Base-by-base conservation (phyloP, 257 asterid genomes). In the Solanum bukasovii region DNA sequence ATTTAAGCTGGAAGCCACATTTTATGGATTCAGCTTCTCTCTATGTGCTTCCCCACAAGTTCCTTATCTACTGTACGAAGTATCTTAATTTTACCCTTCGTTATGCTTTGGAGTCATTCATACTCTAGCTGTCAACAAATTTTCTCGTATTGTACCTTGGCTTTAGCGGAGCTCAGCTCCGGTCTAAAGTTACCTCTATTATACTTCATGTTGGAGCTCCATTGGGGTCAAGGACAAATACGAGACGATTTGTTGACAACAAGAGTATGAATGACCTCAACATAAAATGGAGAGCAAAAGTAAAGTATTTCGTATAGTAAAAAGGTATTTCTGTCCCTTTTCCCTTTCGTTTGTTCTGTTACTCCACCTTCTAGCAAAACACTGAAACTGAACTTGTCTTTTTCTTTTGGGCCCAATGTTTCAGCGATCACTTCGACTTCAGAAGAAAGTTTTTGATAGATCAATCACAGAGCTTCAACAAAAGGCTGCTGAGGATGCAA, bases 371-470 rank as follows among this genome's bases (percentile, higher is more conserved):
- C 25, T 56, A 56, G 20, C 40, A 29, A 81, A 81, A 9, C 27
- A 81, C 4, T 46, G 70, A 49, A 81, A 49, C 38, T 81, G 85
- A 81, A 49, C 40, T 81, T 7, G 71, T 10, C 23, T 7, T 49
- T 3, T 38, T 1, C 87, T 49, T 86, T 46, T 83, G 33, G 56
- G 85, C 38, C 35, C 44, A 16, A 16, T 56, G 87, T 65, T 78
- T 44, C 91, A 97, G 99, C 97, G 94, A 81, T 96, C 98, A 75
- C 93, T 97, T 16, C 90, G 89, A 88, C 92, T 94, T 87, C 93
- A 95, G 89, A 93, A 95, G 98, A 95, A 87, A 90, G 93, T 94
- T 9, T 92, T 90, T 52, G 98, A 95, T 84, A 91, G 92, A 87
- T 93, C 93, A 90, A 97, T 97, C 87, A 88, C 93, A 38, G 96